Percentiles rank a stretch among this genome's conserved stretches.
Conservation (phyloP, 2,329 filamentous ascomycete genomes). For the Ceratocystis eucalypticola region DNA sequence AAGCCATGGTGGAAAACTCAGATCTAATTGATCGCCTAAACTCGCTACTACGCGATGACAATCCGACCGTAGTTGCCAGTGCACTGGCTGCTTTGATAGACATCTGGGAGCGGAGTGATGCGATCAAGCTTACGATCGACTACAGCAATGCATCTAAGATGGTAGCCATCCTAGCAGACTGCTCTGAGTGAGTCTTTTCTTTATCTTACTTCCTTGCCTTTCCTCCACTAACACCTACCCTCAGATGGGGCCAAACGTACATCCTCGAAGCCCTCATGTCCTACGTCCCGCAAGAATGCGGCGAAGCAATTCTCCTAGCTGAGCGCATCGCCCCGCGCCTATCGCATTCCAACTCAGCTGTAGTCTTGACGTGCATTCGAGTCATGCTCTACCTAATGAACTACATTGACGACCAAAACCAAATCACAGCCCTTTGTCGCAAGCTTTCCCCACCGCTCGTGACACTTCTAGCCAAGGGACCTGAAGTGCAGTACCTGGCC, state of each 20-base stretch:
- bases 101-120: slow-evolving; percentile 96
- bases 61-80: slow-evolving; percentile 92
- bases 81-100: slow-evolving; percentile 85
- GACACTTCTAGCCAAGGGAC: slow-evolving; percentile 85
- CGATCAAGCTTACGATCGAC: slow-evolving; percentile 95
- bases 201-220: not conserved
- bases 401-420: slow-evolving; percentile 86
- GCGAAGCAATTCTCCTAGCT: slow-evolving; percentile 76
- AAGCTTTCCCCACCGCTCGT: slow-evolving; percentile 93
- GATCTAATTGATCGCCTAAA: slow-evolving; percentile 90
- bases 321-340: slow-evolving; percentile 91
- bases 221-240: not conserved
- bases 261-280: slow-evolving; percentile 96
- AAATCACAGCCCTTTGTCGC: slow-evolving; percentile 71
- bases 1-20: slow-evolving; percentile 73
- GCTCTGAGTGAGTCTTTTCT: slow-evolving; percentile 49
- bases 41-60: slow-evolving; percentile 80
- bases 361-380: slow-evolving; percentile 89
- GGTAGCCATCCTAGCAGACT: slow-evolving; percentile 89
- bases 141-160: slow-evolving; percentile 97
- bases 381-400: slow-evolving; percentile 98
- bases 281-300: slow-evolving; percentile 83
- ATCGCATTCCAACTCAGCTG: slow-evolving; percentile 91
- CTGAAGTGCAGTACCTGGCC: slow-evolving; percentile 96
- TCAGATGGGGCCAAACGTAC: slow-evolving; percentile 85